These are phyloP conservation scores for Spathaspora girioi DNA, from an alignment of 805 yeast species.

Conservation along the genomic window DNA sequence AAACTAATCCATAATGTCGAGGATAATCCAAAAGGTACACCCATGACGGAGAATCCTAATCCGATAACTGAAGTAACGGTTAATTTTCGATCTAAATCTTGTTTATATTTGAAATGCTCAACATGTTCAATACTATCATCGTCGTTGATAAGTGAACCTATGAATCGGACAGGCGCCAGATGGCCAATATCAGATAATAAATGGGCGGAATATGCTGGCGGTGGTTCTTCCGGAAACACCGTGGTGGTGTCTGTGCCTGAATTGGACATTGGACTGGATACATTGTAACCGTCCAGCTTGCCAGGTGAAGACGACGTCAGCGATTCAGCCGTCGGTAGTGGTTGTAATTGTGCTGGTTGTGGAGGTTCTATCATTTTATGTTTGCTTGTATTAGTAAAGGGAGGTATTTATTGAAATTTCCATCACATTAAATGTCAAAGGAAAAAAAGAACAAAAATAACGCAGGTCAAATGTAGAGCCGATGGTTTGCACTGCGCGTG, in stretches of 20 bases:
- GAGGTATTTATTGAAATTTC: no score
- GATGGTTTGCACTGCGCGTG: not conserved
- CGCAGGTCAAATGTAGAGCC: not conserved
- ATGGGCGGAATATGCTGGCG: slow-evolving; percentile 9
- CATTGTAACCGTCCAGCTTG: no score
- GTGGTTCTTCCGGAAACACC: not conserved
- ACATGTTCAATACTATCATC: slow-evolving; percentile 53
- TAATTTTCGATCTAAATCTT: slow-evolving; percentile 63
- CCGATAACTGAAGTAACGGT: slow-evolving; percentile 72
- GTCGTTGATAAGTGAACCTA: slow-evolving; percentile 15
- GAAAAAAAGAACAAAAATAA: no score
- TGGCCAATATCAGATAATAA: slow-evolving; percentile 6
- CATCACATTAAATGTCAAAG: not conserved
- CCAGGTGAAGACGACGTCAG: not conserved
- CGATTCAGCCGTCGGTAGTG: not conserved
- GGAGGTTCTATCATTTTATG: not conserved
- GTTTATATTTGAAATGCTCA: slow-evolving; percentile 72
- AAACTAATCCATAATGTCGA: slow-evolving; percentile 70
- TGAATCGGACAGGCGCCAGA: slow-evolving; percentile 12
- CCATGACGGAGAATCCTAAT: slow-evolving; percentile 76
- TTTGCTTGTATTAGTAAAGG: not conserved
- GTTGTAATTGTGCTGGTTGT: not conserved
- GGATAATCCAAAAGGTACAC: slow-evolving; percentile 75
- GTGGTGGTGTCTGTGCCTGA: not conserved
- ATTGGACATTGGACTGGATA: no score